phyloP scores from a whole-genome alignment of 768 basidiomycete species.

The Mycena alexandri region DNA sequence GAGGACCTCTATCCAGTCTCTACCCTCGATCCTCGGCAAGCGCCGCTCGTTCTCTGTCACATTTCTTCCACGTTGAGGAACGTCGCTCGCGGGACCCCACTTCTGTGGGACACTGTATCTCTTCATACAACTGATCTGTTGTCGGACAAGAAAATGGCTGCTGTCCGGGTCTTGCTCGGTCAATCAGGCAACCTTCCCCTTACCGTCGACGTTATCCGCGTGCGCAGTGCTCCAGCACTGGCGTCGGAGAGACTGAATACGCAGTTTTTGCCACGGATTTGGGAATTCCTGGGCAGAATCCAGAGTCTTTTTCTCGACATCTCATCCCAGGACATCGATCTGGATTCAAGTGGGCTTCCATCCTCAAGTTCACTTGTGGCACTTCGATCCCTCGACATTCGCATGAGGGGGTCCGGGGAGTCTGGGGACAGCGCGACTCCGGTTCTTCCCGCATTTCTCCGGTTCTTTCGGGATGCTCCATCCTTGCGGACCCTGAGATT shows the following conservation, averaged over 20 bases:
- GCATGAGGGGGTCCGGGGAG: background rate
- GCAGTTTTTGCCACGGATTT: conserved; percentile 3
- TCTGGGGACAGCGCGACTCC: too few species aligned
- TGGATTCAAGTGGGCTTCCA: conserved; percentile 5
- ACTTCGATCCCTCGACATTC: conserved; percentile 5
- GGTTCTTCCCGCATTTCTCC: conserved; percentile 1
- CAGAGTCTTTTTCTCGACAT: background rate
- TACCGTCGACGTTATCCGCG: background rate
- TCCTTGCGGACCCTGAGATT: background rate
- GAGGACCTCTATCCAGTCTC: background rate
- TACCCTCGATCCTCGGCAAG: background rate
- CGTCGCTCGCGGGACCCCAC: conserved; percentile 1
- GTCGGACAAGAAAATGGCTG: background rate
- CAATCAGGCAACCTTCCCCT: background rate
- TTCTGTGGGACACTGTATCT: conserved; percentile 2
- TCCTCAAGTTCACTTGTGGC: background rate
- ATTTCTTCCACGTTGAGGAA: background rate
- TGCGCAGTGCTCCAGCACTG: background rate
- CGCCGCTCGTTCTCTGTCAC: background rate
- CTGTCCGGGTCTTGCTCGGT: background rate
- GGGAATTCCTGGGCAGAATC: background rate
- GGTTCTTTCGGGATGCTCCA: conserved; percentile 6
- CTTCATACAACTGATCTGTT: background rate
- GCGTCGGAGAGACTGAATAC: background rate
- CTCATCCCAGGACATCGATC: background rate